These are phyloP conservation scores for Nicotiana undulata DNA, from an alignment of 257 asterid genomes.

Conservation along the genomic window DNA sequence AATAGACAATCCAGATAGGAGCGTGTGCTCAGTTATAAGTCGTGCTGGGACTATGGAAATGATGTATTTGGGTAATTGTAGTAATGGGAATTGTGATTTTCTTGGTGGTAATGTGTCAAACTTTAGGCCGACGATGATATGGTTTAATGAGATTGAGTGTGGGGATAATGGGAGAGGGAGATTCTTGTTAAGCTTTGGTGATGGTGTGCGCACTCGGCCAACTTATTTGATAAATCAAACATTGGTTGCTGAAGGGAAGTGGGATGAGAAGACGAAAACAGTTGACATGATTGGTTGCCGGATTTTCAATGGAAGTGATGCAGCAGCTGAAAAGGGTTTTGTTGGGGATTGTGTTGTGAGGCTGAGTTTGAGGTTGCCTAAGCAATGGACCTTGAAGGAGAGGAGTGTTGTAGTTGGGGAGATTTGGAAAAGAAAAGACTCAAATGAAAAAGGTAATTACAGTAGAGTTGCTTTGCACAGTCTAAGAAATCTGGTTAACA, in stretches of 20 bases:
- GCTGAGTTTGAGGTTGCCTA: slow-evolving; percentile 63
- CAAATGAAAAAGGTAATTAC: slow-evolving; percentile 52
- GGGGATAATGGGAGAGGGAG: slow-evolving; percentile 58
- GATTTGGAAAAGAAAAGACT: slow-evolving; percentile 62
- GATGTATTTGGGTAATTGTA: slow-evolving; percentile 49
- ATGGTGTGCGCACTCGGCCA: neutral
- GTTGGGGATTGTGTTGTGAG: slow-evolving; percentile 68
- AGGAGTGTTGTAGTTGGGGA: slow-evolving; percentile 65
- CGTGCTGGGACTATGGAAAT: slow-evolving; percentile 37
- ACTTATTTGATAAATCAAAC: slow-evolving; percentile 30
- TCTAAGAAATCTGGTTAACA: slow-evolving; percentile 19
- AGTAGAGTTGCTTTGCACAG: slow-evolving; percentile 43
- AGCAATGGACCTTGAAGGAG: slow-evolving; percentile 59
- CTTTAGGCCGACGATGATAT: slow-evolving; percentile 35
- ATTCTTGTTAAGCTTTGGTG: slow-evolving; percentile 53
- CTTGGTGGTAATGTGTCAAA: slow-evolving; percentile 32
- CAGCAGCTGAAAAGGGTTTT: slow-evolving; percentile 17
- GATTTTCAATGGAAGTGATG: slow-evolving; percentile 46
- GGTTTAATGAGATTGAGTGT: slow-evolving; percentile 44
- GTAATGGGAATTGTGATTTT: slow-evolving; percentile 50
- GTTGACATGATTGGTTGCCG: slow-evolving; percentile 82
- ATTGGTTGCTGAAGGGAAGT: slow-evolving; percentile 71
- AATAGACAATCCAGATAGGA: slow-evolving; percentile 25
- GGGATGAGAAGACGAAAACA: slow-evolving; percentile 56
- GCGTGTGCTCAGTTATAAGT: slow-evolving; percentile 26